A percentile compares a stretch with the other conserved stretches of the same genome.
Conservation (phyloP, 2,329 filamentous ascomycete genomes). For the Cladosporium sp. region DNA sequence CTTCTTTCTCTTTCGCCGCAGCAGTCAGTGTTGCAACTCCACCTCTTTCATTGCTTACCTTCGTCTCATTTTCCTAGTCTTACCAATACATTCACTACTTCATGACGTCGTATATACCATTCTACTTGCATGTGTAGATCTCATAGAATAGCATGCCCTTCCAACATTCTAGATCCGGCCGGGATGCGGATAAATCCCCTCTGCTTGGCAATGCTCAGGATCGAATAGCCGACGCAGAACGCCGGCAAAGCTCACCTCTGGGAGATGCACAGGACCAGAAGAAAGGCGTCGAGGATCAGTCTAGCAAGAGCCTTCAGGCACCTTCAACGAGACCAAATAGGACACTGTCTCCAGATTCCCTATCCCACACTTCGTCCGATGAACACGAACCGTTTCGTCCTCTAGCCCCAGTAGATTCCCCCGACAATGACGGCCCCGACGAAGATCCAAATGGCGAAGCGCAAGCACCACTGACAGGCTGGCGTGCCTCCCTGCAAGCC, state of each 20-base stretch:
- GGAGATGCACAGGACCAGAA: background rate
- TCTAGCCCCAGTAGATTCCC: slow-evolving; percentile 6
- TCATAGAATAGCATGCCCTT: background rate
- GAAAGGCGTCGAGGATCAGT: background rate
- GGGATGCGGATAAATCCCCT: background rate
- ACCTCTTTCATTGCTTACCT: background rate
- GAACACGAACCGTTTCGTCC: slow-evolving; percentile 28
- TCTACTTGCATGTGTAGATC: background rate
- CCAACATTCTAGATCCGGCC: background rate
- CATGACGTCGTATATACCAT: background rate
- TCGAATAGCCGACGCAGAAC: background rate
- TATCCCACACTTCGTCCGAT: slow-evolving; percentile 35
- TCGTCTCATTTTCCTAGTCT: background rate
- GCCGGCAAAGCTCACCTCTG: background rate
- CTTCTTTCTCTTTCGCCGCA: background rate
- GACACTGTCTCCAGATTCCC: slow-evolving; percentile 40
- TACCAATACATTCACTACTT: background rate
- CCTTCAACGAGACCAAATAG: slow-evolving; percentile 29
- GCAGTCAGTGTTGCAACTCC: background rate
- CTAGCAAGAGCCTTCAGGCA: slow-evolving; percentile 11
- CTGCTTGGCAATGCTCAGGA: background rate
- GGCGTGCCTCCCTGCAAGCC: slow-evolving; percentile 20
- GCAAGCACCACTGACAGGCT: slow-evolving; percentile 11
- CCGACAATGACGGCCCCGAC: slow-evolving; percentile 14
- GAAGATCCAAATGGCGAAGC: background rate